phyloP scores from a whole-genome alignment of 1,139 yeast genomes.

The Blastobotrys apis region DNA sequence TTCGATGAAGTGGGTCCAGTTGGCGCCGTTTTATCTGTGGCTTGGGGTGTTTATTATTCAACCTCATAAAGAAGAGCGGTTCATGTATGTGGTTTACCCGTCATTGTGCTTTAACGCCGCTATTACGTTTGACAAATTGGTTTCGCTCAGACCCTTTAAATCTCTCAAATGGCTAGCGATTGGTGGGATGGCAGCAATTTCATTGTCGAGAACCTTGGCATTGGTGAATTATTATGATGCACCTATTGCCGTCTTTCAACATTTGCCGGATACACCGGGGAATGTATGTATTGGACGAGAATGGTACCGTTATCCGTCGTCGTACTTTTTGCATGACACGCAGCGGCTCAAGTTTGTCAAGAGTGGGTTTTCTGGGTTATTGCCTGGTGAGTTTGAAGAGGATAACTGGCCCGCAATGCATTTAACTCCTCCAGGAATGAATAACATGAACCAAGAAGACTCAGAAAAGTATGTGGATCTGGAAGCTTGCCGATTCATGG shows the following conservation, averaged over 20 bases:
- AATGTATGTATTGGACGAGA: constrained; percentile 87
- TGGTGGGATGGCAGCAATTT: constrained; percentile 17
- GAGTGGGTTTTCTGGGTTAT: constrained; percentile 78
- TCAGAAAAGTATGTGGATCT: constrained; percentile 26
- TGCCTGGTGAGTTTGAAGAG: constrained; percentile 83
- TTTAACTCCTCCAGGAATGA: constrained; percentile 59
- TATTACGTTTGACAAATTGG: constrained; percentile 36
- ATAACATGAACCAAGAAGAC: constrained; percentile 56
- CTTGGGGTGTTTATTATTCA: constrained; percentile 58
- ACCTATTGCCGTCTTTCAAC: constrained; percentile 33
- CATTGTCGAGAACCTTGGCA: constrained; percentile 34
- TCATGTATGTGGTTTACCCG: constrained; percentile 80
- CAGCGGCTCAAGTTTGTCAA: constrained; percentile 61
- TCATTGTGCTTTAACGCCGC: constrained; percentile 63
- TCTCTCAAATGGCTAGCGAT: constrained; percentile 13
- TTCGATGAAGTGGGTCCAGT: constrained; percentile 18
- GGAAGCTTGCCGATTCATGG: constrained; percentile 34
- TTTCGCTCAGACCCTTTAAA: constrained; percentile 31
- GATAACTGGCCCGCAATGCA: constrained; percentile 22
- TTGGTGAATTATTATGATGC: constrained; percentile 36
- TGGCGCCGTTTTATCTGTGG: constrained; percentile 58
- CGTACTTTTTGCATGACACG: constrained; percentile 67
- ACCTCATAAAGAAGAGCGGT: constrained; percentile 93
- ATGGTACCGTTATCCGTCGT: constrained; percentile 91
- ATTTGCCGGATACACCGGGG: constrained; percentile 37